These are phyloP conservation scores for Trametes hirsuta DNA, from an alignment of 1,284 basidiomycete genomes.

Conservation along the genomic window DNA sequence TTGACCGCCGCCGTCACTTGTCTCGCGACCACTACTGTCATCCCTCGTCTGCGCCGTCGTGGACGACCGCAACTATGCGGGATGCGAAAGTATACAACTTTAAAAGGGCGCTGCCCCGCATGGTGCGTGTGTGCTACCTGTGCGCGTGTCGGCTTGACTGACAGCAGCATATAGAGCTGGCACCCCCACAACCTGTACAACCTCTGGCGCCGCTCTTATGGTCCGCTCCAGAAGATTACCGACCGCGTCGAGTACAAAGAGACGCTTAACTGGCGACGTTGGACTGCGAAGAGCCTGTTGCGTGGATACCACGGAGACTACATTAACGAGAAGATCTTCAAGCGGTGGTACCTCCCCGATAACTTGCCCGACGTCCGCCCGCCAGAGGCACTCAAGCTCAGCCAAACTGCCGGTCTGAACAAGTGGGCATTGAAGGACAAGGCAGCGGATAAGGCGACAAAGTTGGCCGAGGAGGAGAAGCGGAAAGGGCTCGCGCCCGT, in stretches of 20 bases:
- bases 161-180: slow-evolving; percentile 73
- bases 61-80: slow-evolving; percentile 37
- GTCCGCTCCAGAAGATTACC: slow-evolving; percentile 58
- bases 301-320: slow-evolving; percentile 97
- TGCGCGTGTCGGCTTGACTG: neutral
- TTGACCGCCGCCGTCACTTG: slow-evolving; percentile 9
- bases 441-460: slow-evolving; percentile 49
- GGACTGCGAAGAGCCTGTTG: slow-evolving; percentile 87
- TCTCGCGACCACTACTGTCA: slow-evolving; percentile 21
- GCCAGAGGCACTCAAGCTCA: slow-evolving; percentile 47
- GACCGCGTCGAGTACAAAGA: slow-evolving; percentile 54
- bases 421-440: slow-evolving; percentile 57
- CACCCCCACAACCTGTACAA: slow-evolving; percentile 71
- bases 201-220: slow-evolving; percentile 59
- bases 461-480: slow-evolving; percentile 55
- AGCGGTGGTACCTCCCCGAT: slow-evolving; percentile 92
- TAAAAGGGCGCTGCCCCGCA: slow-evolving; percentile 46
- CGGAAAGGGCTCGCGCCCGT: slow-evolving; percentile 75
- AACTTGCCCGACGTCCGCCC: slow-evolving; percentile 83
- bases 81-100: slow-evolving; percentile 42
- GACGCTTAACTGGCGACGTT: slow-evolving; percentile 93
- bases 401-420: slow-evolving; percentile 24
- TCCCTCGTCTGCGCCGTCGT: slow-evolving; percentile 9
- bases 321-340: slow-evolving; percentile 92
- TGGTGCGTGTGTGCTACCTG: slow-evolving; percentile 38